Percentiles rank a stretch among this genome's conserved stretches.
Conservation (phyloP, 306 rosid species). For the Begonia masoniana region DNA sequence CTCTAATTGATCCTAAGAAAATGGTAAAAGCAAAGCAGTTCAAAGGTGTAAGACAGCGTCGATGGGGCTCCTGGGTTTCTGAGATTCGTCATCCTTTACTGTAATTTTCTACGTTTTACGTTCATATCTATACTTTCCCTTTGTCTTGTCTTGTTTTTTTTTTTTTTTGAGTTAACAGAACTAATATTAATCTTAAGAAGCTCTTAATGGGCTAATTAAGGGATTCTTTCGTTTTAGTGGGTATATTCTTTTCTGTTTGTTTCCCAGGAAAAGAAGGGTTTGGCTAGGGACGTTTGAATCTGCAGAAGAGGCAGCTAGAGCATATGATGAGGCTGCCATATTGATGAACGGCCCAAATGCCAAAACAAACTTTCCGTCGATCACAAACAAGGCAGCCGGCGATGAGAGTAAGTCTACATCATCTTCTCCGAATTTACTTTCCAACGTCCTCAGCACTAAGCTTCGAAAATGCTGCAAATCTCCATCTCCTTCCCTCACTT, state of each 20-base stretch:
- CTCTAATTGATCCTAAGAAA: too few species aligned
- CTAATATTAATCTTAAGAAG: too few species aligned
- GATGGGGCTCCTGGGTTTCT: conserved; percentile 91
- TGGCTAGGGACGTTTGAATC: conserved; percentile 92
- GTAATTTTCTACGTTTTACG: conserved; percentile 16
- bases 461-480: conserved; percentile 50
- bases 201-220: too few species aligned
- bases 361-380: conserved; percentile 64
- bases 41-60: conserved; percentile 87
- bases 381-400: conserved; percentile 2
- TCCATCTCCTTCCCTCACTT: conserved; percentile 68
- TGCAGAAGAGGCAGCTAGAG: conserved; percentile 85
- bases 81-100: conserved; percentile 81
- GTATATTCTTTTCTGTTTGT: background rate
- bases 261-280: conserved; percentile 72
- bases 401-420: background rate
- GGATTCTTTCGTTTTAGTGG: background rate
- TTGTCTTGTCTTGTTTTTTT: background rate
- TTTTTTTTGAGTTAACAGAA: background rate
- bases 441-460: conserved; percentile 47
- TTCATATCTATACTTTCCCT: conserved; percentile 3
- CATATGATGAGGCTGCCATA: conserved; percentile 84
- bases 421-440: conserved; percentile 25
- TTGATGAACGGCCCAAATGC: conserved; percentile 73
- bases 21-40: conserved; percentile 60